Conservation (phyloP, 345 rosid genomes). For the Aurinia saxatilis region DNA sequence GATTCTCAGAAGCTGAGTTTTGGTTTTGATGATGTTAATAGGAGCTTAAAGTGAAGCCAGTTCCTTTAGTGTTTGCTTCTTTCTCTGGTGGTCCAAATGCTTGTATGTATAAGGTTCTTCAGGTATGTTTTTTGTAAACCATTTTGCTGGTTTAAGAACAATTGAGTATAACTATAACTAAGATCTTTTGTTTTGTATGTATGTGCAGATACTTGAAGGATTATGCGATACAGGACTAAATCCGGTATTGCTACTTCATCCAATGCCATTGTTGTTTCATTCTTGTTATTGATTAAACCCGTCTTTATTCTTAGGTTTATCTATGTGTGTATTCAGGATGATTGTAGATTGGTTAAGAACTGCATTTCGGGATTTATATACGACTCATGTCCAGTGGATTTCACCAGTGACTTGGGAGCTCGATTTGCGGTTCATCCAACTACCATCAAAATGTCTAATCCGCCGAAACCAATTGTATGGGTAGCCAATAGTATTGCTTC, state of each 20-base stretch:
- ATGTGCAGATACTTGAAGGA: constrained; percentile 66
- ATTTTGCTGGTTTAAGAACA: background rate
- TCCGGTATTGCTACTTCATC: constrained; percentile 30
- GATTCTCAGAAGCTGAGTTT: background rate
- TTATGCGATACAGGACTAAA: constrained; percentile 42
- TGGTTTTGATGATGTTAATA: constrained; percentile 17
- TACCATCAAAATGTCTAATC: constrained; percentile 56
- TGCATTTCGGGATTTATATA: constrained; percentile 73
- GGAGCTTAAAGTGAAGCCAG: constrained; percentile 70
- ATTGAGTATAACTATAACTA: background rate
- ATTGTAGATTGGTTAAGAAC: constrained; percentile 54
- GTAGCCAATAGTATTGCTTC: constrained; percentile 63
- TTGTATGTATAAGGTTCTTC: constrained; percentile 88
- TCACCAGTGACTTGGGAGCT: constrained; percentile 73
- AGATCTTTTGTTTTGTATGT: constrained; percentile 4
- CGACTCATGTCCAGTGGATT: constrained; percentile 87
- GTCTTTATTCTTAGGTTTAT: constrained; percentile 2
- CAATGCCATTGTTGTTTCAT: background rate
- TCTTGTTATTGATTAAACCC: background rate
- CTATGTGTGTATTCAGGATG: constrained; percentile 45
- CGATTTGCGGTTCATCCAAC: constrained; percentile 71
- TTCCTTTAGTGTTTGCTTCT: constrained; percentile 76
- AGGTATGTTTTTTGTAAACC: constrained; percentile 38
- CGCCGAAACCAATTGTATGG: constrained; percentile 68
- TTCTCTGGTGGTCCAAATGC: constrained; percentile 94